These are phyloP conservation scores for Daedaleopsis nitida DNA, from an alignment of 768 basidiomycete species.

Conservation along the genomic window DNA sequence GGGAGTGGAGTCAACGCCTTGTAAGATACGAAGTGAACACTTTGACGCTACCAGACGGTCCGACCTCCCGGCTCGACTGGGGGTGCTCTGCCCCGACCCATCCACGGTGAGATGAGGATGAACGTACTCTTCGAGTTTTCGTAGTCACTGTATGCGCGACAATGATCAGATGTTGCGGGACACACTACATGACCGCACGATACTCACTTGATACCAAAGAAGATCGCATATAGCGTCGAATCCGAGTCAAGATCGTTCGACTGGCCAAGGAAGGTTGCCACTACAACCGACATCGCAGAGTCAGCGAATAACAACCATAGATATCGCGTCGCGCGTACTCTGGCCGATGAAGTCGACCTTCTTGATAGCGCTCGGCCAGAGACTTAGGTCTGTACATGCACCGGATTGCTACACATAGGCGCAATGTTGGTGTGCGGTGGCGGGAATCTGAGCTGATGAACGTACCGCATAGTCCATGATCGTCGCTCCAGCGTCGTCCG, in stretches of 20 bases:
- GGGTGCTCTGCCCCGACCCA: too few species aligned
- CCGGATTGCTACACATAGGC: conserved; percentile 37
- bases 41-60: too few species aligned
- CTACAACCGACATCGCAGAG: conserved; percentile 26
- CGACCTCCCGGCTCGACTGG: too few species aligned
- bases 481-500: conserved; percentile 39
- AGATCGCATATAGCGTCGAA: conserved; percentile 52
- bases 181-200: too few species aligned
- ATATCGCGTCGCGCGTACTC: conserved; percentile 31
- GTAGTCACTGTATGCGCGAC: conserved; percentile 40
- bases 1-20: too few species aligned
- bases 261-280: conserved; percentile 46
- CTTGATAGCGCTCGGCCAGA: conserved; percentile 56
- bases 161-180: neutral
- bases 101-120: neutral
- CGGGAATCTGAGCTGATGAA: neutral
- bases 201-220: conserved; percentile 58
- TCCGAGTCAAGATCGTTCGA: conserved; percentile 44
- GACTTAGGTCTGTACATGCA: conserved; percentile 46
- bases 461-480: conserved; percentile 54
- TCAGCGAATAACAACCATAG: neutral
- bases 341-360: conserved; percentile 52
- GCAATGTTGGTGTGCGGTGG: too few species aligned
- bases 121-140: conserved; percentile 42
- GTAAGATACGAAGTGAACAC: neutral